A percentile compares a stretch with the other conserved stretches of the same genome.
Evolutionary conservation across 306 rosid genomes (phyloP).

Genomic region (Gleditsia sinensis): DNA sequence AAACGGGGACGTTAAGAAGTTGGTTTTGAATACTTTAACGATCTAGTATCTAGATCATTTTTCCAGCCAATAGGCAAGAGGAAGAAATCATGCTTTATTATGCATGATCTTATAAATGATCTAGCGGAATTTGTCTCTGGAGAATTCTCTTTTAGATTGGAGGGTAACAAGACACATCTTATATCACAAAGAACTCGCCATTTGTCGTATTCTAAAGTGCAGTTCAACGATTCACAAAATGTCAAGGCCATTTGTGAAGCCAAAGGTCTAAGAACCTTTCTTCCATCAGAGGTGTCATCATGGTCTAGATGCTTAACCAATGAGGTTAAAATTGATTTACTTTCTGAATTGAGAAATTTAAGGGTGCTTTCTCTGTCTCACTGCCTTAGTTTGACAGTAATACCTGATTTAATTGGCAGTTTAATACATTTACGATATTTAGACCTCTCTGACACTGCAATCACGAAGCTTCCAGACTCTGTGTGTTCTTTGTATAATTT

Average conservation of each 20-base stretch:
- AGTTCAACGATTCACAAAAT: neutral
- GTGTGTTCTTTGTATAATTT: conserved; percentile 4
- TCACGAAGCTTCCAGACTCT: conserved; percentile 3
- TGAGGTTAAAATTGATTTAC: neutral
- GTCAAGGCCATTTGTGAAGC: neutral
- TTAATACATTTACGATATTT: conserved; percentile 33
- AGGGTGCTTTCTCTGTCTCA: neutral
- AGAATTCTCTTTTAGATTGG: too few relatives aligned
- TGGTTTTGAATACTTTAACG: conserved; percentile 21
- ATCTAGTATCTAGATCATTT: conserved; percentile 23
- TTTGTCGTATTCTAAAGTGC: neutral
- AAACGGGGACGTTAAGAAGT: neutral
- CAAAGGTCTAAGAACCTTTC: neutral
- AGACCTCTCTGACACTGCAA: neutral
- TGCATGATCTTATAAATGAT: too few relatives aligned
- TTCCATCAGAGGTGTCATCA: neutral
- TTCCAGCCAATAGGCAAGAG: neutral
- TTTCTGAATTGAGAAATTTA: neutral
- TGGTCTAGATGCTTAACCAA: neutral
- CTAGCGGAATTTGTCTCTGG: too few relatives aligned
- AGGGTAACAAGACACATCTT: neutral
- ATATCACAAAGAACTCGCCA: conserved; percentile 19
- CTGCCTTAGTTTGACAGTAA: too few relatives aligned
- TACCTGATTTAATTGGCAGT: neutral
- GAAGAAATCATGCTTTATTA: neutral